A percentile compares a stretch with the other conserved stretches of the same genome.
phyloP scores from a whole-genome alignment of 257 asterid genomes.

The Pogostemon cablin region DNA sequence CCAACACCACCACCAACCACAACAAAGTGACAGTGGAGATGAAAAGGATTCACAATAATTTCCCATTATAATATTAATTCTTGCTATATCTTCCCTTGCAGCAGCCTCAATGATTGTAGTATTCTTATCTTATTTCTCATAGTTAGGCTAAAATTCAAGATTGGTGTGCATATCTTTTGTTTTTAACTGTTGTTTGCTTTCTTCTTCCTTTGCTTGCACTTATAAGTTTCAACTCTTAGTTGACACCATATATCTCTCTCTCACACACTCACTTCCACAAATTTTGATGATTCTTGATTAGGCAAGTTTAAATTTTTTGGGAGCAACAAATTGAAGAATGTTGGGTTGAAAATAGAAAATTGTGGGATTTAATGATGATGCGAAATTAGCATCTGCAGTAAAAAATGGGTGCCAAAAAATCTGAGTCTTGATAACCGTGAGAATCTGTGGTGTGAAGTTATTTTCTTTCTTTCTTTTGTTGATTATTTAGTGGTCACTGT shows the following conservation, averaged over 20 bases:
- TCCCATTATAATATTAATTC: conserved; percentile 1
- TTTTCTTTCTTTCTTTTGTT: neutral
- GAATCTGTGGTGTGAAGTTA: conserved; percentile 15
- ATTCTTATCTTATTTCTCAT: conserved; percentile 19
- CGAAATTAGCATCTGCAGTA: conserved; percentile 14
- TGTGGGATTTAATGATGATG: conserved; percentile 2
- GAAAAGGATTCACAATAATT: conserved; percentile 73
- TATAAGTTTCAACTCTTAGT: too few relatives aligned
- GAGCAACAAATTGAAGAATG: conserved; percentile 19
- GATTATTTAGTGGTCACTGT: conserved; percentile 31
- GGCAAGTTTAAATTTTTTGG: neutral
- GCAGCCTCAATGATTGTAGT: conserved; percentile 32
- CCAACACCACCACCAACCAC: conserved; percentile 68
- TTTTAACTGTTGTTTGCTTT: conserved; percentile 4
- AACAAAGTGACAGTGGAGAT: conserved; percentile 72
- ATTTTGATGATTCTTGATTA: conserved; percentile 23
- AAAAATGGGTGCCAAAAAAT: conserved; percentile 29
- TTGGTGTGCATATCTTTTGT: conserved; percentile 40
- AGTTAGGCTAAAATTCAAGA: conserved; percentile 32
- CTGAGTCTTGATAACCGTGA: conserved; percentile 34
- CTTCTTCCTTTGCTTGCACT: neutral
- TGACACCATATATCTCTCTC: too few relatives aligned
- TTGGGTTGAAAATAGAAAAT: conserved; percentile 35
- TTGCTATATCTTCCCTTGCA: conserved; percentile 17
- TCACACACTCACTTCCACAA: neutral